Evolutionary conservation across 2,329 filamentous ascomycete species (phyloP), one percentile per base, ranked within the genome.

Genomic region (Hypoxylon sp.): DNA sequence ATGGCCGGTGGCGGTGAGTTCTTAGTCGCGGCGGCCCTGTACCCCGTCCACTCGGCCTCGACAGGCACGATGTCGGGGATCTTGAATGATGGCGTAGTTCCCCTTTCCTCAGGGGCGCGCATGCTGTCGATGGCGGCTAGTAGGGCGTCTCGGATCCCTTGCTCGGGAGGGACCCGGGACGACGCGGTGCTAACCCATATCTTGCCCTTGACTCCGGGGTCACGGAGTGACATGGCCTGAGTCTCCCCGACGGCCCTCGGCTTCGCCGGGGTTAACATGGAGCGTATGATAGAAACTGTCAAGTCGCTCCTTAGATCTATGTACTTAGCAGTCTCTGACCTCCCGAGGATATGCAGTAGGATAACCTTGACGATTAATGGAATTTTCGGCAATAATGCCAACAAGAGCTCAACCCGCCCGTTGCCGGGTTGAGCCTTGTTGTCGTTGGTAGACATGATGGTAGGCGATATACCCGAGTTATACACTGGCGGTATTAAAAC

Each of bases 111-210:
- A 1, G 81, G 43, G 14, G 63, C 79, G 55, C 82, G 82, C 77
- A 91, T 77, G 0, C 82, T 82, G 23, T 87, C 82, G 48, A 94
- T 87, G 2, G 85, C 86, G 30, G 80, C 80, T 68, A 89, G 81
- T 25, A 94, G 75, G 1, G 85, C 82, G 46, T 90, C 84, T n/a
- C 86, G 81, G 13, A 90, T 76, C 45, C 83, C 86, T 73, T 75
- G 84, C 77, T 82, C 87, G 63, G 87, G 82, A 0, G 90, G 91
- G 2, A 81, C 80, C 0, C 88, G 86, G 14, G 93, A 81, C 0
- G 85, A 87, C 45, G 92, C 90, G 60, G 88, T 91, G 73, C 90
- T 90, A 23, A 97, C 85, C 94, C 94, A 98, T 70, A 96, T 89
- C 48, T 87, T 87, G 2, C 93, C 93, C 76, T 93, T 94, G 75